These are phyloP conservation scores for Cymodocea nodosa DNA, from an alignment of 116 monocot genomes.

Conservation along the genomic window DNA sequence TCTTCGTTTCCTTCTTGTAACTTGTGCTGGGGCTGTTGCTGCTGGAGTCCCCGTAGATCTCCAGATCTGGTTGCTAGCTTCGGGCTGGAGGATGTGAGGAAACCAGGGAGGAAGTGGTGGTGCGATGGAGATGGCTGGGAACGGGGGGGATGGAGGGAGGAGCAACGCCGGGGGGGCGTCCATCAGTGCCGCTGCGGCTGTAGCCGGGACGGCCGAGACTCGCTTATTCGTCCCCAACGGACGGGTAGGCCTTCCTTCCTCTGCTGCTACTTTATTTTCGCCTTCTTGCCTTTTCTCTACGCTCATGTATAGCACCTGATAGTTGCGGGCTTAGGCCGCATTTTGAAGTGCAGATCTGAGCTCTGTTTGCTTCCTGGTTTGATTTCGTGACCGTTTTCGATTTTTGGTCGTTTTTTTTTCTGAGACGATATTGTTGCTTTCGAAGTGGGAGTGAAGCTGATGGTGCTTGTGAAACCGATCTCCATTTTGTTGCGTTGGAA, in stretches of 20 bases:
- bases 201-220: slow-evolving; percentile 2
- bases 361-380: background rate
- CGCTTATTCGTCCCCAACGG: background rate
- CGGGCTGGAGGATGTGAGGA: background rate
- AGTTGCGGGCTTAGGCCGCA: too few species aligned
- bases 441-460: background rate
- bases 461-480: too few species aligned
- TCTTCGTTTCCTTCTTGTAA: background rate
- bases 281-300: too few species aligned
- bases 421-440: background rate
- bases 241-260: background rate
- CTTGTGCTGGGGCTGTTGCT: background rate
- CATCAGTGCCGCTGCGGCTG: slow-evolving; percentile 3
- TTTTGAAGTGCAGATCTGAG: background rate
- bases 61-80: background rate
- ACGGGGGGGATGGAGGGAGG: background rate
- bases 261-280: background rate
- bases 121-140: slow-evolving; percentile 2
- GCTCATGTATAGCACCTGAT: too few species aligned
- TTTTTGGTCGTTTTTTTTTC: too few species aligned
- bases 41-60: background rate
- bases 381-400: too few species aligned
- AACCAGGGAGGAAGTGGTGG: background rate
- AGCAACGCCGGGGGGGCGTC: slow-evolving; percentile 5
- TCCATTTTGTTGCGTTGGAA: too few species aligned